Conservation (phyloP, 345 rosid species). For the Euclidium syriacum region DNA sequence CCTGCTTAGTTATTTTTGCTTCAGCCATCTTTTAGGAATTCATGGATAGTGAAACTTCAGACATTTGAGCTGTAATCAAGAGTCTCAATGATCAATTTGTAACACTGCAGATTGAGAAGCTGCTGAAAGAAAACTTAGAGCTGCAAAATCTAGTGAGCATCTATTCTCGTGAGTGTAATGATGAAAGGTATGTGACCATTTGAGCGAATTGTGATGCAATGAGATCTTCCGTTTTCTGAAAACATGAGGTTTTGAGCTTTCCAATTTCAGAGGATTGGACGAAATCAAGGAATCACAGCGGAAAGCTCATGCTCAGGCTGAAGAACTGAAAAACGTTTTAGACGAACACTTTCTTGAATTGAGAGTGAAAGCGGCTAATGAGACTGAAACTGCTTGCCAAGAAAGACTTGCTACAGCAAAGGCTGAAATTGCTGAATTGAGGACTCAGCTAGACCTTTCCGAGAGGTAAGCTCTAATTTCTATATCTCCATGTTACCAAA, state of each 20-base stretch:
- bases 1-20: neutral
- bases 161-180: conserved; percentile 62
- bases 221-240: neutral
- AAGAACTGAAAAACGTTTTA: conserved; percentile 55
- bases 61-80: neutral
- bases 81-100: conserved; percentile 13
- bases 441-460: conserved; percentile 66
- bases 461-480: conserved; percentile 53
- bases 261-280: conserved; percentile 49
- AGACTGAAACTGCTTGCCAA: conserved; percentile 87
- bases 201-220: conserved; percentile 12
- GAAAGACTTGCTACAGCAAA: conserved; percentile 78
- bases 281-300: conserved; percentile 83
- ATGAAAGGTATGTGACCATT: conserved; percentile 52
- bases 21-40: neutral
- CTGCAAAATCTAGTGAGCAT: conserved; percentile 66
- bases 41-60: neutral
- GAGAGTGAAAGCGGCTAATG: conserved; percentile 95
- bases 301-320: conserved; percentile 73
- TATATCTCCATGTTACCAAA: neutral
- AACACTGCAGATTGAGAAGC: conserved; percentile 66
- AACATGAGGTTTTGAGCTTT: conserved; percentile 3
- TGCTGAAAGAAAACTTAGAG: conserved; percentile 70
- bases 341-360: conserved; percentile 88
- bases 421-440: conserved; percentile 78